A percentile compares a stretch with the other conserved stretches of the same genome.
Evolutionary conservation across 805 yeast species (phyloP).

Genomic region (Candida berthetii): DNA sequence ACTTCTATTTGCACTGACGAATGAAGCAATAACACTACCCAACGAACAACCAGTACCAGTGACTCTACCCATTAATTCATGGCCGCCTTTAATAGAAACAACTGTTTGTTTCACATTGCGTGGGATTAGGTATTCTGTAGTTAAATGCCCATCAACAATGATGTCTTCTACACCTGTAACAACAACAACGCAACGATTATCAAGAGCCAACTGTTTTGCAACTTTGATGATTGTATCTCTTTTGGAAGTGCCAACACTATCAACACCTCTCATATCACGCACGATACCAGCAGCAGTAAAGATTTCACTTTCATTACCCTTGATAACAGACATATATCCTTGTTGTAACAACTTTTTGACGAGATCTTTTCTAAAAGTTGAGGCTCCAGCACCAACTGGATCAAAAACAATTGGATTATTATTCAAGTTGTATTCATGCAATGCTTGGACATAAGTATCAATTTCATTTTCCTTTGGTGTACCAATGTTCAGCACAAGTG

Average conservation of each 20-base stretch:
- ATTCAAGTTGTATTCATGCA: slow-evolving; percentile 47
- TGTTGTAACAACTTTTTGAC: slow-evolving; percentile 43
- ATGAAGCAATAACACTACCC: slow-evolving; percentile 65
- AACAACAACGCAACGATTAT: slow-evolving; percentile 55
- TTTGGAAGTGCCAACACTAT: slow-evolving; percentile 27
- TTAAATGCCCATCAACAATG: slow-evolving; percentile 38
- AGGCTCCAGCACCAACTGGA: slow-evolving; percentile 93
- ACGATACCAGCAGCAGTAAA: slow-evolving; percentile 45
- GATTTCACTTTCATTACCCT: slow-evolving; percentile 87
- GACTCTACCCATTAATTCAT: slow-evolving; percentile 52
- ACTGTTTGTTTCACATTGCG: slow-evolving; percentile 21
- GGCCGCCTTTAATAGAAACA: slow-evolving; percentile 46
- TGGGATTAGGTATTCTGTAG: slow-evolving; percentile 15
- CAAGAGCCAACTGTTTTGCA: slow-evolving; percentile 43
- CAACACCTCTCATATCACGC: slow-evolving; percentile 68
- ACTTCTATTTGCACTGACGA: slow-evolving; percentile 30
- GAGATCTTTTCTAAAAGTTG: slow-evolving; percentile 45
- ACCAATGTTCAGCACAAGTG: slow-evolving; percentile 71
- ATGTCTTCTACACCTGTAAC: slow-evolving; percentile 60
- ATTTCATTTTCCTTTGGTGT: slow-evolving; percentile 46
- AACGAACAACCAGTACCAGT: slow-evolving; percentile 85
- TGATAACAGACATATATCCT: slow-evolving; percentile 61
- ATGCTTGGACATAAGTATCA: slow-evolving; percentile 41
- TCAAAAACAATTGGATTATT: slow-evolving; percentile 70
- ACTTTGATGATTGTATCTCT: slow-evolving; percentile 26